Evolutionary conservation across 2,329 filamentous ascomycete species (phyloP), one percentile per base, ranked within the genome.

Genomic region (Monosporascus ibericus): DNA sequence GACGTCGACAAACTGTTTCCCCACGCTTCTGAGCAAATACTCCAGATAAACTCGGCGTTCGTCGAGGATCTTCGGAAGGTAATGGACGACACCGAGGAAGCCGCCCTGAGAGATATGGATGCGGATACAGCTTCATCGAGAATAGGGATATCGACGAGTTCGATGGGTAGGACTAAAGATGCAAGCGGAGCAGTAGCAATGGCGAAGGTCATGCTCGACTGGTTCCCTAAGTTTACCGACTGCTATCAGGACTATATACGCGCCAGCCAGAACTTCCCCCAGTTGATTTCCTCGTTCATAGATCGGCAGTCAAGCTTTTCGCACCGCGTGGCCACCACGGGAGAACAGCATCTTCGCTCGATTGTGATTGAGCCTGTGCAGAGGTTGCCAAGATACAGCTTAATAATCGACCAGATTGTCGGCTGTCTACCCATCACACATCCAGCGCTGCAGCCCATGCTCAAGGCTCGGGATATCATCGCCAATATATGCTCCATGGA

Each of bases 401-500:
- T 99, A 37, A 87, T 97, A 65, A 97, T 99, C 62, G 94, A 99
- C 72, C 92, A 95, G 64, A 96, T 99, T 65, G 82, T 94, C 47
- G 85, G 86, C 59, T 91, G 88, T 55, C 79, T 97, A 18, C 92
- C 92, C 5, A 82, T 92, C 48, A 85, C 88, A 8, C 92, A 97
- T 66, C 89, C 91, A 3, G 92, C 92, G 0, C 78, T 96, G 50
- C 86, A 88, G 59, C 79, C 81, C 3, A 86, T 99, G 72, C 80
- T 96, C 42, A 92, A 90, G 66, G 92, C 94, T 0, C 82, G 92
- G 59, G 94, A 97, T 67, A 88, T 96, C 50, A 91, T 99, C 59
- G 91, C 92, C 20, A 94, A 95, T 50, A 99, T 99, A 44, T 99
- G 94, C 70, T 95, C 92, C 17, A 86, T 96, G 72, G 92, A 96